Conservation (phyloP, 2,329 filamentous ascomycete genomes). For the Sporothrix inflata region DNA sequence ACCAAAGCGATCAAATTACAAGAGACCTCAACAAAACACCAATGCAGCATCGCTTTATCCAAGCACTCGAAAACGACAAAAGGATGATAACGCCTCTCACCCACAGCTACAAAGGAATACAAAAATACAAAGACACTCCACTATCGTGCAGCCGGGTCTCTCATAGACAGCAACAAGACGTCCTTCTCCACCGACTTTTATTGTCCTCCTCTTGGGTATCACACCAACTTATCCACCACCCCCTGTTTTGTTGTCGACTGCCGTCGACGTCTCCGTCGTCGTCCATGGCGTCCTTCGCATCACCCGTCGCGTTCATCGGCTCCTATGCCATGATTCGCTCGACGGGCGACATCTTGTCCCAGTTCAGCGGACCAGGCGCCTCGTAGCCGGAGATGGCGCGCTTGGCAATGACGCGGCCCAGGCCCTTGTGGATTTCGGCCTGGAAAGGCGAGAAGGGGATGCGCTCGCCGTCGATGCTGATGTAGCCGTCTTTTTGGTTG, state of each 20-base stretch:
- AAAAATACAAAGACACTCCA: not conserved
- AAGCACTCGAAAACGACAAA: not conserved
- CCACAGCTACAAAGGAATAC: not conserved
- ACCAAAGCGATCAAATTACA: not conserved
- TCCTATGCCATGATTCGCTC: constrained; percentile 39
- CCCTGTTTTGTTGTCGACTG: not conserved
- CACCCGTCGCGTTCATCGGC: not conserved
- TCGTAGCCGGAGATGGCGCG: constrained; percentile 71
- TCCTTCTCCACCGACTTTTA: not conserved
- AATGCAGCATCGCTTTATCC: not conserved
- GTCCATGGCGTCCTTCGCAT: not conserved
- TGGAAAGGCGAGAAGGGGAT: constrained; percentile 89
- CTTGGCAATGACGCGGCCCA: constrained; percentile 85
- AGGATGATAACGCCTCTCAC: not conserved
- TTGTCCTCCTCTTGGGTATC: constrained; percentile 25
- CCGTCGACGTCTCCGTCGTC: not conserved
- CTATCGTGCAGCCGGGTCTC: not conserved
- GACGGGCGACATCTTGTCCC: constrained; percentile 47
- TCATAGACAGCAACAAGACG: not conserved
- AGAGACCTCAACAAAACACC: not conserved
- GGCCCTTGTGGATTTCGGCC: constrained; percentile 79
- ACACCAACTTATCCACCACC: not conserved
- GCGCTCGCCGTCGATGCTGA: constrained; percentile 91
- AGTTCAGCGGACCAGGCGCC: constrained; percentile 56
- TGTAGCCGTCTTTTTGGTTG: constrained; percentile 73